A percentile compares a stretch with the other conserved stretches of the same genome.
Conservation (phyloP, 2,329 filamentous ascomycete species). For the Paracamarosporium sp. region DNA sequence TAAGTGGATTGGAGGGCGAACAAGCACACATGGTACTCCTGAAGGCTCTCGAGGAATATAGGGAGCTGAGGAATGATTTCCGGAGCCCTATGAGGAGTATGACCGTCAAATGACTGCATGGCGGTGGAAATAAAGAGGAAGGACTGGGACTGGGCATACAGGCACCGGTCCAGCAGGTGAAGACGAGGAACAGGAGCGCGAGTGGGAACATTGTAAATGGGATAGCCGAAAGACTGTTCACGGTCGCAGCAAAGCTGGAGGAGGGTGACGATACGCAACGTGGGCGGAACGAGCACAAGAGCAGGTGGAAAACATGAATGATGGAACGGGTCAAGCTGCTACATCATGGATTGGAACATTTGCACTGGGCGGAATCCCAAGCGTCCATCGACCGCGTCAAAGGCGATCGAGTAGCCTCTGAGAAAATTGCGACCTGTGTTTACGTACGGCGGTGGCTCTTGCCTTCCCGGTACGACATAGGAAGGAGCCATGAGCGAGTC, state of each 20-base stretch:
- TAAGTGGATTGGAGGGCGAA: constrained; percentile 77
- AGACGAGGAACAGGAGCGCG: constrained; percentile 14
- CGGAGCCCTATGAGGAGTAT: constrained; percentile 41
- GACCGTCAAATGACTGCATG: constrained; percentile 42
- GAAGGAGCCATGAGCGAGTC: constrained; percentile 29
- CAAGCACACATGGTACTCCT: constrained; percentile 80
- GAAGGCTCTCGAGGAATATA: constrained; percentile 68
- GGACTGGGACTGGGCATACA: not conserved
- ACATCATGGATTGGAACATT: constrained; percentile 5
- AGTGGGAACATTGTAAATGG: not conserved
- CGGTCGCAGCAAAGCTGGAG: constrained; percentile 2
- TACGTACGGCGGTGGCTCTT: constrained; percentile 31
- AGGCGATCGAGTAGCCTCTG: constrained; percentile 40
- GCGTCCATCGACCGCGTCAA: constrained; percentile 39
- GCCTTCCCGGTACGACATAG: constrained; percentile 34
- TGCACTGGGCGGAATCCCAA: constrained; percentile 38
- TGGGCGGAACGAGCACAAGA: not conserved
- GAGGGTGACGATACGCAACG: not conserved
- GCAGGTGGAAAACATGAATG: not conserved
- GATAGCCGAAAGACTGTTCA: not conserved
- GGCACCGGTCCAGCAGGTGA: not conserved
- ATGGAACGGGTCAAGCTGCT: not conserved
- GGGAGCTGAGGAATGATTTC: constrained; percentile 42
- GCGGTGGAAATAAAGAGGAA: constrained; percentile 11
- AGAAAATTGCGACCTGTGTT: constrained; percentile 45